Base-by-base conservation (phyloP, 179 eudicot species). In the Camellia oleifera region DNA sequence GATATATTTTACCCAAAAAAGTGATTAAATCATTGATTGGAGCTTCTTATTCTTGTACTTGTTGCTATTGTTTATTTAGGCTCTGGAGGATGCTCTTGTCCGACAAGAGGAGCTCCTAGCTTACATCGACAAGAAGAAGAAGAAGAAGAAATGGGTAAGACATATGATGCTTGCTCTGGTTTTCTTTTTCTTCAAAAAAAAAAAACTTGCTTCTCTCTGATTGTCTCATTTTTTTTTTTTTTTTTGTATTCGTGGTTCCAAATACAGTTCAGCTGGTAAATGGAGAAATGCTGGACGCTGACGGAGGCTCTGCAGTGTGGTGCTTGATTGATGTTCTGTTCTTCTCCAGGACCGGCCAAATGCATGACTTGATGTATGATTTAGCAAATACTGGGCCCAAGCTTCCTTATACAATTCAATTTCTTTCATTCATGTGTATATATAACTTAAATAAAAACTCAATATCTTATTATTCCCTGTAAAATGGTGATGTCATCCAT, bases 31-130 rank as follows among this genome's bases (percentile, higher is more conserved):
- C 17, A 0, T 32, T 3, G 5, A 11, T 11, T 14, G 17, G 8
- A 0, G 8, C 23, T 32, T 4, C 65, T 26, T 32, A 57, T 32
- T 42, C 15, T 61, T 45, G 62, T 40, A 7, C 46, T 77, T 23
- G 66, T 45, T 50, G 12, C 14, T 9, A 40, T 32, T 77, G 44
- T 60, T 44, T 48, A 20, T 60, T 46, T 40, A 84, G 84, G 83
- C 87, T 66, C 60, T 88, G 67, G 87, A 84, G 72, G 89, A 88
- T 74, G 84, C 88, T 67, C 81, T 80, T 74, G 62, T 77, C 76
- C 81, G 78, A 54, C 90, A 88, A 81, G 83, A 82, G 65, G 88
- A 88, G 81, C 74, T 88, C 68, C 71, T 84, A 54, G 87, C 90
- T 64, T 88, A 86, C 50, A 81, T 88, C 69, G 90, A 88, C 62